Percentiles rank a stretch among this genome's conserved stretches.
These are phyloP conservation scores for Pseudogymnoascus sp. DNA, from an alignment of 2,329 filamentous ascomycete species.

Conservation along the genomic window DNA sequence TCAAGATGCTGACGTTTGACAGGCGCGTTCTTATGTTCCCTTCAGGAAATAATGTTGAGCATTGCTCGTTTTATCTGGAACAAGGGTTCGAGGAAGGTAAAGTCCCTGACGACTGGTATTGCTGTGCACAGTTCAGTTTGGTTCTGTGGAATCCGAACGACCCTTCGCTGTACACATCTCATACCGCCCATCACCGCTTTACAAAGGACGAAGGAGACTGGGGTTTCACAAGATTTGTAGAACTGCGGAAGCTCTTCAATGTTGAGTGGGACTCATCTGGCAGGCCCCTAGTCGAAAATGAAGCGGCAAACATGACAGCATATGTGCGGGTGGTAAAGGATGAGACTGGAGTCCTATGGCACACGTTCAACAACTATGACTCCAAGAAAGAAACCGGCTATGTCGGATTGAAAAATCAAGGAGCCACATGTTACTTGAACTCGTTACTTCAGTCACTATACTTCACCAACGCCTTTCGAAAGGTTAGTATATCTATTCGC, in stretches of 20 bases:
- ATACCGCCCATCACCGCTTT: constrained; percentile 88
- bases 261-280: constrained; percentile 62
- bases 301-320: constrained; percentile 71
- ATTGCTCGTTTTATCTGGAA: constrained; percentile 91
- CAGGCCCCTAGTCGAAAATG: constrained; percentile 69
- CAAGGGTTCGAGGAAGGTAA: constrained; percentile 74
- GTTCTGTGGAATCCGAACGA: constrained; percentile 93
- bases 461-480: constrained; percentile 88
- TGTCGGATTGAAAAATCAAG: constrained; percentile 93
- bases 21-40: constrained; percentile 95
- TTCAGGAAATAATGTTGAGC: constrained; percentile 87
- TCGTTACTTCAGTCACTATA: constrained; percentile 78
- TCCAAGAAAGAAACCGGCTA: constrained; percentile 99
- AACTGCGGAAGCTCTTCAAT: constrained; percentile 78
- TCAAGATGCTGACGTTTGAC: background rate
- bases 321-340: constrained; percentile 78
- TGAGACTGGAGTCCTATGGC: constrained; percentile 82
- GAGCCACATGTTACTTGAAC: constrained; percentile 84
- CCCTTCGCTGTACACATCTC: constrained; percentile 73
- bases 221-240: constrained; percentile 96
- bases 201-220: constrained; percentile 95
- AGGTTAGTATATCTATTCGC: constrained; percentile 33
- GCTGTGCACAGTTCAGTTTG: constrained; percentile 89
- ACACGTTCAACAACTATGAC: constrained; percentile 90
- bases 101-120: constrained; percentile 88